Evolutionary conservation across 2,329 filamentous ascomycete species (phyloP), one percentile per base, ranked within the genome.

Genomic region (Lasiodiplodia citricola): DNA sequence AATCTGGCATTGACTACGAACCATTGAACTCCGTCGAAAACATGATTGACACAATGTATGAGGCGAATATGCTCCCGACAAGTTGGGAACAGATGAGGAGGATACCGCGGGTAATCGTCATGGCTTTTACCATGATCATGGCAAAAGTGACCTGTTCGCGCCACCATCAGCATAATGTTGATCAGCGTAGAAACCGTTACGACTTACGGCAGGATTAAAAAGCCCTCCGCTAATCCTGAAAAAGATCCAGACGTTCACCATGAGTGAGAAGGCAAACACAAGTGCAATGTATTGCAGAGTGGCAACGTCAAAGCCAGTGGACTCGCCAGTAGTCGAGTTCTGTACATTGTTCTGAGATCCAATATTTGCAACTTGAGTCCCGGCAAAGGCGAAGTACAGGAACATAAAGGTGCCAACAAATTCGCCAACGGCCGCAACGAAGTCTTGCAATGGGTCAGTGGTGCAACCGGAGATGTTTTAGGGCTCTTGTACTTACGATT

Each of bases 371-470:
- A 80, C 78, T 44, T 77, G 75, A 0, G 79, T 80, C 4, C 78
- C 79, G 2, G 76, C 78, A 67, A 78, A 81, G 0, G 79, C 78
- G 51, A 80, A 80, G 74, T 80, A 81, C 4, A 81, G 73, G 63
- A 81, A 81, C 76, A 80, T 76, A 68, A 79, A 80, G 1, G 80
- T 81, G 3, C 80, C 80, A 3, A 77, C 75, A 31, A 81, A 80
- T 52, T 81, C 80, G 14, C 78, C 77, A 2, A 74, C 60, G 3
- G 74, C 73, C 2, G 80, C 79, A 11, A 81, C 77, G 2, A 80
- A 60, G 65, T 79, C 77, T 68, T 52, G 57, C 7, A 11, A 5
- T 2, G 18, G 14, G 23, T 67, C 28, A 67, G 54, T 18, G 13
- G 37, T 4, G 2, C 16, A 10, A 0, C 2, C 6, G 11, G n/a